Evolutionary conservation across 345 rosid genomes (phyloP).

Genomic region (Mercurialis annua): DNA sequence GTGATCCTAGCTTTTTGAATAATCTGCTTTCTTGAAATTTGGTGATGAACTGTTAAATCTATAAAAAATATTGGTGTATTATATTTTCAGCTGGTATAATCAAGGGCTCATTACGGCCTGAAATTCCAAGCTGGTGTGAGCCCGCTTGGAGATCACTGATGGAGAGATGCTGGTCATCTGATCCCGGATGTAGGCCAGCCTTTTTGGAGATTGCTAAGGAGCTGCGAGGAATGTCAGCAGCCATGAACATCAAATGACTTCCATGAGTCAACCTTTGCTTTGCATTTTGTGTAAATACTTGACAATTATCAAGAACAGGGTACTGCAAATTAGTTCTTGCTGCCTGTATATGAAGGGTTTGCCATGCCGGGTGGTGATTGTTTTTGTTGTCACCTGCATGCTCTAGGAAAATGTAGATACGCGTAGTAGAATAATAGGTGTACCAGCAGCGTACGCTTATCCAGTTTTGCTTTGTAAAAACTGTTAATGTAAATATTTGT

Average conservation of each 20-base stretch:
- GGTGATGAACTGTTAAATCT: not conserved
- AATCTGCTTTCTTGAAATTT: not conserved
- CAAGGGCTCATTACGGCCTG: slow-evolving; percentile 33
- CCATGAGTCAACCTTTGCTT: not conserved
- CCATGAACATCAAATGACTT: slow-evolving; percentile 33
- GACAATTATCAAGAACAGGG: not conserved
- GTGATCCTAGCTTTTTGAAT: not conserved
- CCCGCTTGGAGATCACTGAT: slow-evolving; percentile 46
- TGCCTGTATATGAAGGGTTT: not conserved
- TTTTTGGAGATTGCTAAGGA: slow-evolving; percentile 41
- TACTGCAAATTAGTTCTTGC: not conserved
- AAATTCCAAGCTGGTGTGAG: slow-evolving; percentile 44
- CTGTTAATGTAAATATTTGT: not conserved
- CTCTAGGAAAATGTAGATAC: not conserved
- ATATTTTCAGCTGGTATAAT: slow-evolving; percentile 38
- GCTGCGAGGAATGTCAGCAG: slow-evolving; percentile 37
- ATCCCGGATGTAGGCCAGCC: slow-evolving; percentile 41
- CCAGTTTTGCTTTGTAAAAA: not conserved
- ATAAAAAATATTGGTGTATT: not conserved
- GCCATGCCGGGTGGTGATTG: not conserved
- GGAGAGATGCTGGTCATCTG: slow-evolving; percentile 50
- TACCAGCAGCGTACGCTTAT: not conserved
- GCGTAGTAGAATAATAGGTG: not conserved
- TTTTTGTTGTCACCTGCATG: not conserved
- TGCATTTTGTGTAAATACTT: not conserved